These are phyloP conservation scores for Polysphondylium violaceum DNA, from an alignment of 78 protist genomes.

Conservation along the genomic window DNA sequence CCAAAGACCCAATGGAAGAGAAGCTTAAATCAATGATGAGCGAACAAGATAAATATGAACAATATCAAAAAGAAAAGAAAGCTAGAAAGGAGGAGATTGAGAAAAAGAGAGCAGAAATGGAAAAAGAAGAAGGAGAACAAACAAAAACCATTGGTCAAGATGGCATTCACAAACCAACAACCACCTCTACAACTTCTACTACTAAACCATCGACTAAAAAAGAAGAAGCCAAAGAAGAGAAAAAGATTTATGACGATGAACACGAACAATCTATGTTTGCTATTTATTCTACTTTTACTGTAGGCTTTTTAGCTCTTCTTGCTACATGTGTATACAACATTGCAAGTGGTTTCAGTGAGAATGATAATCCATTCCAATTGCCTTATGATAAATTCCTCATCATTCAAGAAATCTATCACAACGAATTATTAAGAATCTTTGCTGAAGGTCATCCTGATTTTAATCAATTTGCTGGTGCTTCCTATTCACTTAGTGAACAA, in stretches of 20 bases:
- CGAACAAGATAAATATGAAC: not conserved
- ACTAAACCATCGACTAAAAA: not conserved
- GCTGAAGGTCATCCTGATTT: constrained; percentile 16
- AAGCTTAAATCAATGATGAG: no score
- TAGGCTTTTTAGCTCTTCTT: not conserved
- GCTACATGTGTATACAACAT: not conserved
- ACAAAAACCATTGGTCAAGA: not conserved
- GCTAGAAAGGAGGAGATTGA: not conserved
- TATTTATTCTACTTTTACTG: not conserved
- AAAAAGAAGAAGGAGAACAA: not conserved
- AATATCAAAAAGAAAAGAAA: not conserved
- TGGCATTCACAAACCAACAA: no score
- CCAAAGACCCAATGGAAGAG: not conserved
- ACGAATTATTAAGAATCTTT: constrained; percentile 4
- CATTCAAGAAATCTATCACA: constrained; percentile 9
- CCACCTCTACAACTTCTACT: not conserved
- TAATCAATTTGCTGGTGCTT: not conserved
- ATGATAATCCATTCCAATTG: not conserved
- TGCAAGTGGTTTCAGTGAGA: not conserved
- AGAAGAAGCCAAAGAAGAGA: not conserved
- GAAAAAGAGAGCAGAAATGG: not conserved
- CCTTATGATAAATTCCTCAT: not conserved
- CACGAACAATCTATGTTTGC: not conserved
- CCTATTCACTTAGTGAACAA: not conserved
- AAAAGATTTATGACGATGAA: not conserved